Conservation (phyloP, 805 yeast species). For the Candida khao-thaluensis region DNA sequence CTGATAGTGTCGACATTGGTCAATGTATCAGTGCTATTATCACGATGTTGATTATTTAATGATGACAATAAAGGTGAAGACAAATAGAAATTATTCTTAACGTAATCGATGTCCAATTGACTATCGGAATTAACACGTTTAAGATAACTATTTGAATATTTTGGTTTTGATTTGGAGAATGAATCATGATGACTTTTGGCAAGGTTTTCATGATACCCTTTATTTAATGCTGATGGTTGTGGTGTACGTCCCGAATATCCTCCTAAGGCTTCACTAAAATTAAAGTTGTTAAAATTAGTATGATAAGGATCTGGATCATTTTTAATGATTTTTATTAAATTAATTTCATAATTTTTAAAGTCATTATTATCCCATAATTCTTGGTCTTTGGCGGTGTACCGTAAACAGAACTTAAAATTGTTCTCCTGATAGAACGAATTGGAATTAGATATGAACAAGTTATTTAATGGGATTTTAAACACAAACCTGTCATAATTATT, state of each 20-base stretch:
- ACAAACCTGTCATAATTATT: constrained; percentile 68
- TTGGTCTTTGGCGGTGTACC: constrained; percentile 45
- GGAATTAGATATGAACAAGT: constrained; percentile 28
- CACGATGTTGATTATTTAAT: constrained; percentile 9
- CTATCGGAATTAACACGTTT: constrained; percentile 32
- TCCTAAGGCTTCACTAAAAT: constrained; percentile 3
- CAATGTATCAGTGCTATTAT: constrained; percentile 5
- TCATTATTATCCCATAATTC: constrained; percentile 82
- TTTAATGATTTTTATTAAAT: constrained; percentile 29
- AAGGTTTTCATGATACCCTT: background rate
- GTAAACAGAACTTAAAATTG: constrained; percentile 51
- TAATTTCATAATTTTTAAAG: constrained; percentile 55
- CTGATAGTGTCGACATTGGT: constrained; percentile 2
- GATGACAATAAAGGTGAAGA: constrained; percentile 36
- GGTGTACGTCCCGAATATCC: background rate
- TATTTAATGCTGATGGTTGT: background rate
- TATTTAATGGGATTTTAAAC: constrained; percentile 56
- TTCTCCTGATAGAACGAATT: constrained; percentile 18
- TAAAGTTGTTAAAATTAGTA: constrained; percentile 1
- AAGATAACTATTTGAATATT: constrained; percentile 38
- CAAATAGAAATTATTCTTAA: constrained; percentile 33
- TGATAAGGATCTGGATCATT: constrained; percentile 9
- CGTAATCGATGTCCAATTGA: constrained; percentile 26
- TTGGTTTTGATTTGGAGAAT: constrained; percentile 24
- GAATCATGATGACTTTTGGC: constrained; percentile 2